phyloP scores from a whole-genome alignment of 768 basidiomycete species.

The Mycena alexandri region DNA sequence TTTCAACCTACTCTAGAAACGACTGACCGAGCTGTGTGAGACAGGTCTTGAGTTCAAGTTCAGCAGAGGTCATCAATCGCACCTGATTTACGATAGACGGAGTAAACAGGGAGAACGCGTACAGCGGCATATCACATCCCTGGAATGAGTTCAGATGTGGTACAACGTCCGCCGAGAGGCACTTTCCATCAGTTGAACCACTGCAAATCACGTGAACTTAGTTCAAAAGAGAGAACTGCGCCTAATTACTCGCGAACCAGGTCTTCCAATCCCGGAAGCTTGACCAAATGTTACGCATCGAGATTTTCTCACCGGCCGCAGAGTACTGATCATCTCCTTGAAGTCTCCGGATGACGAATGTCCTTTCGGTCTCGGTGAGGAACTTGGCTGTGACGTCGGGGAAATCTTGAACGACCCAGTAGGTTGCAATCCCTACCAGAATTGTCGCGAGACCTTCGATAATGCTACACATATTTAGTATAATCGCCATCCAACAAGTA shows the following conservation, averaged over 20 bases:
- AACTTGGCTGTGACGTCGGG: slow-evolving; percentile 78
- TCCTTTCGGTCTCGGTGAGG: slow-evolving; percentile 72
- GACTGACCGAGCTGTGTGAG: slow-evolving; percentile 50
- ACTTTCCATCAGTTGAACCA: slow-evolving; percentile 25
- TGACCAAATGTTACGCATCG: slow-evolving; percentile 67
- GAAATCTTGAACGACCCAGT: slow-evolving; percentile 84
- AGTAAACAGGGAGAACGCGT: slow-evolving; percentile 66
- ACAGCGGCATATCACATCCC: slow-evolving; percentile 74
- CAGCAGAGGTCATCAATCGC: slow-evolving; percentile 25
- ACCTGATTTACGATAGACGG: slow-evolving; percentile 72
- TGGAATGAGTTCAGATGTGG: slow-evolving; percentile 72
- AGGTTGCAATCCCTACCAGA: slow-evolving; percentile 68
- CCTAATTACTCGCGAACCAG: slow-evolving; percentile 71
- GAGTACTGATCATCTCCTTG: slow-evolving; percentile 75
- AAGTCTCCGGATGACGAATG: slow-evolving; percentile 72
- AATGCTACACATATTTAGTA: slow-evolving; percentile 61
- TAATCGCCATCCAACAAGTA: background rate
- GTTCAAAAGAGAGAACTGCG: slow-evolving; percentile 4
- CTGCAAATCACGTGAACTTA: slow-evolving; percentile 9
- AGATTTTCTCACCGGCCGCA: slow-evolving; percentile 71
- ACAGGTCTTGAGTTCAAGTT: slow-evolving; percentile 2
- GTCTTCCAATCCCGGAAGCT: slow-evolving; percentile 81
- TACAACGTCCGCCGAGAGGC: background rate
- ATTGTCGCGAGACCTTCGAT: slow-evolving; percentile 81
- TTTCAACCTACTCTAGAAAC: background rate